Evolutionary conservation across 2,329 filamentous ascomycete species (phyloP).

Genomic region (Fusarium sp.): DNA sequence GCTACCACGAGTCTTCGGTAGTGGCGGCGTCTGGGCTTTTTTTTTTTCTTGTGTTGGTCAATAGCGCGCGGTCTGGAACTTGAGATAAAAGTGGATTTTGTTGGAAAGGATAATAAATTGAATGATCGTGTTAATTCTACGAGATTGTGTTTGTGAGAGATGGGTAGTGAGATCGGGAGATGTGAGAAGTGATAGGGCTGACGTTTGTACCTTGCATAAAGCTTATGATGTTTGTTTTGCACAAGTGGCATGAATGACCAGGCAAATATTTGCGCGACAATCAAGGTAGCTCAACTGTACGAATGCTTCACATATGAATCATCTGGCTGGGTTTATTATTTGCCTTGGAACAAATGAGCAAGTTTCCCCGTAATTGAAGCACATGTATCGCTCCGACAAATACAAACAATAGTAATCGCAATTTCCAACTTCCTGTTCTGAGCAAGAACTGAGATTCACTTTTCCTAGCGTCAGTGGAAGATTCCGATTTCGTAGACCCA

Average conservation of each 20-base stretch:
- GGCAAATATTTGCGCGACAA: not conserved
- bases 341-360: not conserved
- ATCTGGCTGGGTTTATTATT: no score
- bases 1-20: not conserved
- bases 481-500: not conserved
- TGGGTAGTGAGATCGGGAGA: not conserved
- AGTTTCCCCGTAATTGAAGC: not conserved
- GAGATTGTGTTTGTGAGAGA: not conserved
- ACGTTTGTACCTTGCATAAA: not conserved
- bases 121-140: not conserved
- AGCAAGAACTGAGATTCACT: not conserved
- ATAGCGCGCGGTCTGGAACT: conserved; percentile 5
- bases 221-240: not conserved
- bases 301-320: no score
- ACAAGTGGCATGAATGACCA: not conserved
- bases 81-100: not conserved
- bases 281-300: no score
- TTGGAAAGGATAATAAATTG: no score
- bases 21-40: not conserved
- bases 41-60: not conserved
- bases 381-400: not conserved
- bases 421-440: not conserved
- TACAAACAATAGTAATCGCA: not conserved
- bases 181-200: conserved; percentile 16
- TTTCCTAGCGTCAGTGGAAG: not conserved